Percentiles rank a stretch among this genome's conserved stretches.
phyloP scores from a whole-genome alignment of 2,329 filamentous ascomycete species.

The Aaosphaeria arxii region DNA sequence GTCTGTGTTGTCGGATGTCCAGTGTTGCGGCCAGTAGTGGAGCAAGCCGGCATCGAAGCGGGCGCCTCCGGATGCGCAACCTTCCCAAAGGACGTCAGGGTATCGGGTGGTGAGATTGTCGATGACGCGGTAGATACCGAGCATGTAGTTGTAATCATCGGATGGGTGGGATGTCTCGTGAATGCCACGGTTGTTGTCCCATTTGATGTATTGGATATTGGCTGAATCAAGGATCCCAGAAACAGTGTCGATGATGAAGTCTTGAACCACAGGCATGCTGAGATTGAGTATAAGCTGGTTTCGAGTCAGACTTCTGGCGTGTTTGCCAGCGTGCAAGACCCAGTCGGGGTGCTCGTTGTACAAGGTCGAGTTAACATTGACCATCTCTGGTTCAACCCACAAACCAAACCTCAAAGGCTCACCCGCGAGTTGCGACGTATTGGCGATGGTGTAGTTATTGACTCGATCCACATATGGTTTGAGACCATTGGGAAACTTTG shows the following conservation, averaged over 20 bases:
- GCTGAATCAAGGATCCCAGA: constrained; percentile 53
- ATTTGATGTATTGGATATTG: constrained; percentile 61
- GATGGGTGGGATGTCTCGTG: constrained; percentile 57
- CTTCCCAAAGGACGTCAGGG: constrained; percentile 63
- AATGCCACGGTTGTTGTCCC: constrained; percentile 66
- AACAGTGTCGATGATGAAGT: constrained; percentile 58
- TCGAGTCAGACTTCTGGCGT: constrained; percentile 55
- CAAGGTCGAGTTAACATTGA: constrained; percentile 60
- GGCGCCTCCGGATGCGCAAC: constrained; percentile 63
- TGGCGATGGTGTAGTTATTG: constrained; percentile 48
- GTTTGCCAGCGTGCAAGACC: constrained; percentile 56
- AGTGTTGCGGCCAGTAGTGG: constrained; percentile 64
- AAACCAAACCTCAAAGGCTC: constrained; percentile 58
- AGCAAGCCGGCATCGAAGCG: constrained; percentile 63
- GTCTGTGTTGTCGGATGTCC: constrained; percentile 66
- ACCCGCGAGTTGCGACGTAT: constrained; percentile 31
- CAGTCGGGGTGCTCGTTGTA: constrained; percentile 64
- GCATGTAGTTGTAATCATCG: constrained; percentile 58
- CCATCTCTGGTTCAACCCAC: constrained; percentile 69
- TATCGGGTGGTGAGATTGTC: constrained; percentile 58
- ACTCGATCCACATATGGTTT: constrained; percentile 51
- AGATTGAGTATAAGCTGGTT: constrained; percentile 63
- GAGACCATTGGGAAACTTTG: constrained; percentile 59
- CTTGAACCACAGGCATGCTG: constrained; percentile 59
- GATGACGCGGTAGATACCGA: constrained; percentile 63